phyloP scores from a whole-genome alignment of 495 filamentous ascomycete species.

The Penicillium tannophilum region DNA sequence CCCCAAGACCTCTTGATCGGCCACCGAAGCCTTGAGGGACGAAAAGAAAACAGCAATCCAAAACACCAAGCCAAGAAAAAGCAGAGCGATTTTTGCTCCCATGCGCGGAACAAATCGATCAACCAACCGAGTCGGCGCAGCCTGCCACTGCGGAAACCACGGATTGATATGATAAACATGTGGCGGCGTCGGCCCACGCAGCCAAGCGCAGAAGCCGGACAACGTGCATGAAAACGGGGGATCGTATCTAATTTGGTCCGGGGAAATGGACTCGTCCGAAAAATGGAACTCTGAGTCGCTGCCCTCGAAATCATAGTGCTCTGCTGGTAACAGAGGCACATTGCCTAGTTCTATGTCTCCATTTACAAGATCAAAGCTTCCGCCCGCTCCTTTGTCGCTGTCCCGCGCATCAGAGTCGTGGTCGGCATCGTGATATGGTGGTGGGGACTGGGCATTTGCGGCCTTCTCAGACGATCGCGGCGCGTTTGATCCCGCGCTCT shows the following conservation, averaged over 20 bases:
- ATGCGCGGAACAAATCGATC: slow-evolving; percentile 57
- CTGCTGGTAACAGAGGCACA: slow-evolving; percentile 23
- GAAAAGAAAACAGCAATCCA: slow-evolving; percentile 70
- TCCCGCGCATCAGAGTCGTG: not conserved
- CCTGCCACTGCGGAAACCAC: slow-evolving; percentile 61
- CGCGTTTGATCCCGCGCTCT: not conserved
- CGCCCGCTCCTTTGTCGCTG: not conserved
- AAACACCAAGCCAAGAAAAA: slow-evolving; percentile 55
- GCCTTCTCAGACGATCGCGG: not conserved
- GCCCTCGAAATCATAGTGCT: slow-evolving; percentile 4
- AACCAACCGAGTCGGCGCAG: slow-evolving; percentile 60
- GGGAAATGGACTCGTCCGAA: slow-evolving; percentile 3
- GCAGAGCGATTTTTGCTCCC: slow-evolving; percentile 50
- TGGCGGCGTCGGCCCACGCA: slow-evolving; percentile 60
- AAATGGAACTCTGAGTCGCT: slow-evolving; percentile 16
- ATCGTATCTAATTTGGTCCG: slow-evolving; percentile 9
- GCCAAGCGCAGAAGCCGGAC: slow-evolving; percentile 31
- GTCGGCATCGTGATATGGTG: slow-evolving; percentile 18
- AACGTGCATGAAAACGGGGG: slow-evolving; percentile 34
- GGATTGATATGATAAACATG: slow-evolving; percentile 64
- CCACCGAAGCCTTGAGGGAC: slow-evolving; percentile 60
- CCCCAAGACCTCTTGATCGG: slow-evolving; percentile 58
- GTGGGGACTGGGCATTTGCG: slow-evolving; percentile 12
- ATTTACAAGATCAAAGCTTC: slow-evolving; percentile 18
- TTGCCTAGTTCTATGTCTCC: slow-evolving; percentile 27